Conservation (phyloP, 2,329 filamentous ascomycete genomes). For the Curvularia hawaiiensis region DNA sequence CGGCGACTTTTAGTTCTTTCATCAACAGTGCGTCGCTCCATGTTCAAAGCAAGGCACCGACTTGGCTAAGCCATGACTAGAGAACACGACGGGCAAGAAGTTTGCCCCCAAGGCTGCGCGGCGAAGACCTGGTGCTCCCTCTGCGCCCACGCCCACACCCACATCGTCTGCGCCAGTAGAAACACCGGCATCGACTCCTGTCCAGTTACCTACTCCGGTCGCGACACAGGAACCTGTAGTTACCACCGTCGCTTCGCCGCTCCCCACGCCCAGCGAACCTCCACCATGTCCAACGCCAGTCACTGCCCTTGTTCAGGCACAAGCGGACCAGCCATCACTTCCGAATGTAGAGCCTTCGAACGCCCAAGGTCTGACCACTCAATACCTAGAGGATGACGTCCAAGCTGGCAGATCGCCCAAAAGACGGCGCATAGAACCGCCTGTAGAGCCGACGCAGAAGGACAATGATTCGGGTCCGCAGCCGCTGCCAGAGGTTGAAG, state of each 20-base stretch:
- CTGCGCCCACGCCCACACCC: slow-evolving; percentile 21
- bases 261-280: neutral
- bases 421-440: slow-evolving; percentile 24
- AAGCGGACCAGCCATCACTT: neutral
- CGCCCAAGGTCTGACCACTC: slow-evolving; percentile 2
- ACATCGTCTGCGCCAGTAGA: neutral
- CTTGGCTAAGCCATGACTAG: slow-evolving; percentile 25
- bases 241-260: neutral
- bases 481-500: neutral
- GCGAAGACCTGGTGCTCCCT: slow-evolving; percentile 48
- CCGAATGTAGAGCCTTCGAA: neutral
- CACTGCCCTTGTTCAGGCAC: neutral
- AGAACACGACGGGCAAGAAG: slow-evolving; percentile 54
- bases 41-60: slow-evolving; percentile 10
- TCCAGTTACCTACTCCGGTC: slow-evolving; percentile 32
- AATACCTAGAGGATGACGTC: slow-evolving; percentile 16
- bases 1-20: slow-evolving; percentile 35
- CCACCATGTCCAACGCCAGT: slow-evolving; percentile 5
- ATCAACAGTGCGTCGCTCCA: slow-evolving; percentile 36
- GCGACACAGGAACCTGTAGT: slow-evolving; percentile 29
- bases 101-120: slow-evolving; percentile 55
- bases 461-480: neutral
- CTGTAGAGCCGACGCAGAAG: slow-evolving; percentile 1
- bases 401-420: slow-evolving; percentile 28
- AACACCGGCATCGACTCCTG: slow-evolving; percentile 9